A percentile compares a stretch with the other conserved stretches of the same genome.
Evolutionary conservation across 176 grass and related monocot genomes (phyloP).

Genomic region (Paspalum notatum): DNA sequence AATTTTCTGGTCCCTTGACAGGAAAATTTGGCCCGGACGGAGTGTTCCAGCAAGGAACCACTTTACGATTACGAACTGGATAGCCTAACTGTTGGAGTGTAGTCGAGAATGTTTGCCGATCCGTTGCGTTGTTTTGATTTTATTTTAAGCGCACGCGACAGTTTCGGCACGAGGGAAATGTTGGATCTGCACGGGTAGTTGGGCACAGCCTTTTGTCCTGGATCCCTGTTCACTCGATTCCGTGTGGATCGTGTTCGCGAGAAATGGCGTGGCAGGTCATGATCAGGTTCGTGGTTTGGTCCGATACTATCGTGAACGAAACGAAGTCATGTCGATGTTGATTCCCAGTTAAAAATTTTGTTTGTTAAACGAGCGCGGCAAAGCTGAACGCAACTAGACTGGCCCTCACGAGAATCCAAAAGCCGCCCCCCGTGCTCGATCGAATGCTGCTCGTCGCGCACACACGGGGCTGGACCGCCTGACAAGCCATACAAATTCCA

Average conservation of each 20-base stretch:
- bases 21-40: background rate
- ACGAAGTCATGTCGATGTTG: background rate
- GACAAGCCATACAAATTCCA: no score
- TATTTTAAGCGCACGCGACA: background rate
- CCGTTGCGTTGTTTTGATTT: background rate
- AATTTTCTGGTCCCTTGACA: background rate
- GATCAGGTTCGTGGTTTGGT: background rate
- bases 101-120: constrained; percentile 1
- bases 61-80: background rate
- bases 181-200: background rate
- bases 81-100: background rate
- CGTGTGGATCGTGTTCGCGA: background rate
- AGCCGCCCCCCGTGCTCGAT: no score
- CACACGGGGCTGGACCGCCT: no score
- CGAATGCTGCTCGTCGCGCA: no score
- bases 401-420: no score
- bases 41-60: constrained; percentile 27
- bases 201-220: background rate
- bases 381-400: background rate
- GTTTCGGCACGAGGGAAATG: constrained; percentile 20
- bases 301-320: background rate
- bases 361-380: background rate
- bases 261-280: background rate
- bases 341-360: background rate
- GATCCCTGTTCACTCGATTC: background rate